Evolutionary conservation across 345 rosid species (phyloP).

Genomic region (Citrus trifoliata): DNA sequence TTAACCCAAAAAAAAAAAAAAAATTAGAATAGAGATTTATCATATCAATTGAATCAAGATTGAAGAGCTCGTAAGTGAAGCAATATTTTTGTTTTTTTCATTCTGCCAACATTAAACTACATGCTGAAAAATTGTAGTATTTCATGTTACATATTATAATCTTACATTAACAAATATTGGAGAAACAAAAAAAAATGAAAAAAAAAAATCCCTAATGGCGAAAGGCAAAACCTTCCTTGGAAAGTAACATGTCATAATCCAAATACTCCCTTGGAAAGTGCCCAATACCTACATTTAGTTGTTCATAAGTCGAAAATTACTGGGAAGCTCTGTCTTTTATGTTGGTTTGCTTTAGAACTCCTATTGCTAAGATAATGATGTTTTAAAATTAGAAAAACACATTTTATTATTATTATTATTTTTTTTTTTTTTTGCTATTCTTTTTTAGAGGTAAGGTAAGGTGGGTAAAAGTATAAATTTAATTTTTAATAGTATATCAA

Average conservation of each 20-base stretch:
- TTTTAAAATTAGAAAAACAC: no score
- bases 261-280: not conserved
- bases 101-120: rapidly evolving
- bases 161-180: no score
- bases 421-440: no score
- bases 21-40: not conserved
- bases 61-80: not conserved
- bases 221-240: not conserved
- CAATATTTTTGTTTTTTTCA: no score
- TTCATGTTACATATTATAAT: no score
- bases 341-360: not conserved
- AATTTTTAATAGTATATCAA: no score
- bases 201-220: not conserved
- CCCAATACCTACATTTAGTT: not conserved
- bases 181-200: no score
- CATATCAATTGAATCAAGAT: not conserved
- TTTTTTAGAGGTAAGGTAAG: no score
- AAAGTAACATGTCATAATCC: not conserved
- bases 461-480: no score
- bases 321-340: not conserved
- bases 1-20: no score
- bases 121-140: no score
- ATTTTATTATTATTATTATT: no score
- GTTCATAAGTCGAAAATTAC: not conserved
- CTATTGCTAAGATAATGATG: not conserved